Evolutionary conservation across 2,329 filamentous ascomycete genomes (phyloP).

Genomic region (Onygenales sp.): DNA sequence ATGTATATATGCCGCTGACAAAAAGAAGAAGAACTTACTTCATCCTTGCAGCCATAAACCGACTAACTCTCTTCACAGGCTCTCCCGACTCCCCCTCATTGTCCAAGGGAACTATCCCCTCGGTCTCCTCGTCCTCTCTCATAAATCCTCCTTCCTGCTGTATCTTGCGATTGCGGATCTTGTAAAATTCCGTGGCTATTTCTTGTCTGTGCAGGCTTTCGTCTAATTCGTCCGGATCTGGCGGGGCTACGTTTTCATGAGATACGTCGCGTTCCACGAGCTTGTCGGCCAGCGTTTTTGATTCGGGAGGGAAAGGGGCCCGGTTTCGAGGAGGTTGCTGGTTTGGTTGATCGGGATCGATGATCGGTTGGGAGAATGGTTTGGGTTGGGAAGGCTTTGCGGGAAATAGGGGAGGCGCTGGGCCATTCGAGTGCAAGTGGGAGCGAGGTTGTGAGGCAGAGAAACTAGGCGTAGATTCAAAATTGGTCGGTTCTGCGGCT

Average conservation of each 20-base stretch:
- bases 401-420: conserved; percentile 26
- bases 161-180: conserved; percentile 72
- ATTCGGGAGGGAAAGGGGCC: background rate
- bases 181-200: conserved; percentile 74
- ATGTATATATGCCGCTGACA: background rate
- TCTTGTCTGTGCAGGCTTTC: conserved; percentile 64
- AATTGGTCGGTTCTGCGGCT: conserved; percentile 7
- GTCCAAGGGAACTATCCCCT: conserved; percentile 54
- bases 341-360: conserved; percentile 12
- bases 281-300: conserved; percentile 42
- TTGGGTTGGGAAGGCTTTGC: conserved; percentile 27
- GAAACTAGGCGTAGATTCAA: conserved; percentile 7
- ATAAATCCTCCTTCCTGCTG: conserved; percentile 74
- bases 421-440: conserved; percentile 5
- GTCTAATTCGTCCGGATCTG: conserved; percentile 59
- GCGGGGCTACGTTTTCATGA: conserved; percentile 22
- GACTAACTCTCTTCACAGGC: conserved; percentile 31
- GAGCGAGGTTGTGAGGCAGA: conserved; percentile 10
- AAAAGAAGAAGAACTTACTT: conserved; percentile 13
- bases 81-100: conserved; percentile 33
- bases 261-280: conserved; percentile 43
- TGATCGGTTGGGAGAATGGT: conserved; percentile 30
- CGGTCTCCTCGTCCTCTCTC: conserved; percentile 55
- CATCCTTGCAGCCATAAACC: conserved; percentile 39
- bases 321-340: conserved; percentile 10